Evolutionary conservation across 108 stramenopile species (phyloP), one percentile per base, ranked within the genome.

Genomic region (Discostella stelligeroides): DNA sequence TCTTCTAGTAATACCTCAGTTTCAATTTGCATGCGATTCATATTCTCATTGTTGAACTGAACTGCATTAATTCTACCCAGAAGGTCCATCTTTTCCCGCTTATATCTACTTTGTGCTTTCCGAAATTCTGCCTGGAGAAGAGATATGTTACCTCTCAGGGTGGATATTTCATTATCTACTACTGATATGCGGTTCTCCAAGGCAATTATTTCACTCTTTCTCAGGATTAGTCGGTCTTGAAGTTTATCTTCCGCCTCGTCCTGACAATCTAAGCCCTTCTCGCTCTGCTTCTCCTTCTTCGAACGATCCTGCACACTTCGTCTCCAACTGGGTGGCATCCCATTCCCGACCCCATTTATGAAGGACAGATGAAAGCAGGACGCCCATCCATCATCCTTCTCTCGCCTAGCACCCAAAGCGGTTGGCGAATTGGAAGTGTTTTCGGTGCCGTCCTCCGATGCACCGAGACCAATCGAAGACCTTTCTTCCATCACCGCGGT

Each of bases 311-410:
- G 25, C 51, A 51, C 65, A 20, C 65, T 53, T 7, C 39, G 21
- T 50, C 65, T 66, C 65, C 65, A 66, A 10, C 65, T 23, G 0
- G 65, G 40, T 13, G 65, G 65, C 65, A 66, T 66, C 21, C 65
- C 65, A 66, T 66, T 49, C 21, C 0, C 51, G 38, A 37, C 65
- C 15, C 65, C 65, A 18, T 56, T 30, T 1, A 34, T 34, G 14
- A 56, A 56, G 14, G 55, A 38, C 30, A 56, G 2, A 23, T 25
- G 51, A 4, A 27, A 13, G 24, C 27, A 24, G 24, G 15, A 12
- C 51, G 25, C 12, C 27, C 24, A 53, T 24, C 24, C 27, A 27
- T 20, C 51, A 50, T 20, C 14, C 24, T 50, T 18, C 20, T 50
- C 20, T 50, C 24, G 1, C 7, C 0, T 7, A 14, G 29, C 29